Evolutionary conservation across 1,284 basidiomycete genomes (phyloP), one percentile per base, ranked within the genome.

Genomic region (Cryptococcus depauperatus): DNA sequence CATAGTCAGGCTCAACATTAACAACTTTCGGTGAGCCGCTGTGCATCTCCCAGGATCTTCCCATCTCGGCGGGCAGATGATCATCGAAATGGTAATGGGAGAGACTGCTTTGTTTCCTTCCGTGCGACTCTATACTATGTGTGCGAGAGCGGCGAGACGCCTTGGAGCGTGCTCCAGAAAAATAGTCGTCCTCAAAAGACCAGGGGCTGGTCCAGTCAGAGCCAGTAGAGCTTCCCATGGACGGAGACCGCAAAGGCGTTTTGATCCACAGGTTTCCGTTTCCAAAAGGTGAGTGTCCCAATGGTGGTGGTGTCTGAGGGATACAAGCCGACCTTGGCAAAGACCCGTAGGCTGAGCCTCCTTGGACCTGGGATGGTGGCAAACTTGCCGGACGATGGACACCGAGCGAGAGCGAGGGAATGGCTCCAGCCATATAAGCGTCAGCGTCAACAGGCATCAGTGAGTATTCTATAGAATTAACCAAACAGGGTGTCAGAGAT

Each of bases 391-490:
- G 1, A 53, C 61, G 61, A 8, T 52, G 56, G 2, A 59, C 61
- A 8, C 61, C 61, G 10, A 59, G 44, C 16, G 57, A 59, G 11
- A 63, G 48, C 23, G 52, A 37, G 25, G 61, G 61, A 21, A 63
- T 59, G 16, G 48, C 51, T 11, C 61, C 59, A 5, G 51, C 37
- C 59, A 63, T 63, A 46, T 63, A 63, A 2, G 59, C 56, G 27
- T 61, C 58, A 5, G 56, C 40, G 26, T 63, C 58, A 26, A 61
- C 52, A 14, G 57, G 55, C 61, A 63, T 62, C n/a, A n/a, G n/a
- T n/a, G n/a, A n/a, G n/a, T n/a, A n/a, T n/a, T n/a, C n/a, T n/a
- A n/a, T n/a, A n/a, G n/a, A n/a, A n/a, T n/a, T n/a, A n/a, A n/a
- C n/a, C n/a, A n/a, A n/a, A n/a, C n/a, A n/a, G n/a, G n/a, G n/a